Percentiles rank a stretch among this genome's conserved stretches.
These are phyloP conservation scores for Pseudocercospora eumusae DNA, from an alignment of 2,329 filamentous ascomycete genomes.

Conservation along the genomic window DNA sequence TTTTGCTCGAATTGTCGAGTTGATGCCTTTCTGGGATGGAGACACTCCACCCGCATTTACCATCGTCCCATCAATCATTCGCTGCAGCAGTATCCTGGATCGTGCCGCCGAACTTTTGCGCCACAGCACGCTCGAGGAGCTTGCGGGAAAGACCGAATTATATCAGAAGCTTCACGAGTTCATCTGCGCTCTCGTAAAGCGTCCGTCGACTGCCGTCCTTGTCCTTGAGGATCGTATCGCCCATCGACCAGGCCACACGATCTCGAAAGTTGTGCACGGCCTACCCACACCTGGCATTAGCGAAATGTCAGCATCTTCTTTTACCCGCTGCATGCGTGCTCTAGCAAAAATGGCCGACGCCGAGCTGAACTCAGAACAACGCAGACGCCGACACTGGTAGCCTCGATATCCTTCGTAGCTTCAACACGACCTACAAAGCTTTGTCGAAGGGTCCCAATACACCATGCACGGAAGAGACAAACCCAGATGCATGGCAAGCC, in stretches of 20 bases:
- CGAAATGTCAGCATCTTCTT: slow-evolving; percentile 1
- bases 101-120: slow-evolving; percentile 44
- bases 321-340: not conserved
- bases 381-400: not conserved
- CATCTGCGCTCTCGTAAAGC: slow-evolving; percentile 39
- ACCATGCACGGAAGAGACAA: not conserved
- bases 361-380: not conserved
- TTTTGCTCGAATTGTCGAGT: slow-evolving; percentile 21
- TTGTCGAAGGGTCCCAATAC: not conserved
- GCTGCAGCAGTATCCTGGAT: slow-evolving; percentile 42
- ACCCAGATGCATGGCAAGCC: not conserved
- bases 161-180: slow-evolving; percentile 48
- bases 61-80: slow-evolving; percentile 40
- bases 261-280: not conserved
- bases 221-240: not conserved
- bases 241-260: not conserved
- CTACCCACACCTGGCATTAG: not conserved
- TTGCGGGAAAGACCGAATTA: slow-evolving; percentile 38
- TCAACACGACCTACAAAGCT: not conserved
- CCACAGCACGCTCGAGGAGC: slow-evolving; percentile 47
- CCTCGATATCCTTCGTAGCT: not conserved
- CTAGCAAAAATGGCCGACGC: not conserved
- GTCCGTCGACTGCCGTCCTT: slow-evolving; percentile 24
- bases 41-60: slow-evolving; percentile 1
- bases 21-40: slow-evolving; percentile 33